Conservation (phyloP, 2,329 filamentous ascomycete species). For the Diplodia mutila region DNA sequence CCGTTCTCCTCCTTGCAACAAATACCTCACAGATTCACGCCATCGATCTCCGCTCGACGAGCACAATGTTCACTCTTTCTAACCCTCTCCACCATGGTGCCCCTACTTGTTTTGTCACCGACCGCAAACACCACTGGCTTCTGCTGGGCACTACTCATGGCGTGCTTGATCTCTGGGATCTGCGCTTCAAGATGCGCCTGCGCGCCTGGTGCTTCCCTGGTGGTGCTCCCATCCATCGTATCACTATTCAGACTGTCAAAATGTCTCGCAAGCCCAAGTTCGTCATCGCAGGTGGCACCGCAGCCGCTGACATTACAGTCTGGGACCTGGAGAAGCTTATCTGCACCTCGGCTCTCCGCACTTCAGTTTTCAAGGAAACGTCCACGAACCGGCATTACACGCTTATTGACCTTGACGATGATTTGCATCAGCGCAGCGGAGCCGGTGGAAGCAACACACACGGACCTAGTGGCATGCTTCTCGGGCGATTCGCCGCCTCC, state of each 20-base stretch:
- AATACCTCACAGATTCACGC: slow-evolving; percentile 82
- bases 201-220: slow-evolving; percentile 87
- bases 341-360: slow-evolving; percentile 85
- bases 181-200: slow-evolving; percentile 87
- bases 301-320: slow-evolving; percentile 84
- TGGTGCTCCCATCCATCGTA: slow-evolving; percentile 76
- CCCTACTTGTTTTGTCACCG: slow-evolving; percentile 88
- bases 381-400: slow-evolving; percentile 47
- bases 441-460: slow-evolving; percentile 39
- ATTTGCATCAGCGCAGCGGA: slow-evolving; percentile 33
- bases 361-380: slow-evolving; percentile 54
- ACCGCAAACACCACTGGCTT: slow-evolving; percentile 86
- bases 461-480: slow-evolving; percentile 62
- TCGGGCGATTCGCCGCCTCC: slow-evolving; percentile 79
- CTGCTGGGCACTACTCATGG: slow-evolving; percentile 91
- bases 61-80: slow-evolving; percentile 74
- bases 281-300: slow-evolving; percentile 85
- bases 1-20: slow-evolving; percentile 84
- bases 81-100: slow-evolving; percentile 92
- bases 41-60: slow-evolving; percentile 86
- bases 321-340: slow-evolving; percentile 93
- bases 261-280: slow-evolving; percentile 75
- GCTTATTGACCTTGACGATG: slow-evolving; percentile 86
- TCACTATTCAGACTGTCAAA: slow-evolving; percentile 66
- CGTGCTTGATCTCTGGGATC: slow-evolving; percentile 90